Evolutionary conservation across 2,329 filamentous ascomycete genomes (phyloP), one percentile per base, ranked within the genome.

Genomic region (Exophiala oligosperma): DNA sequence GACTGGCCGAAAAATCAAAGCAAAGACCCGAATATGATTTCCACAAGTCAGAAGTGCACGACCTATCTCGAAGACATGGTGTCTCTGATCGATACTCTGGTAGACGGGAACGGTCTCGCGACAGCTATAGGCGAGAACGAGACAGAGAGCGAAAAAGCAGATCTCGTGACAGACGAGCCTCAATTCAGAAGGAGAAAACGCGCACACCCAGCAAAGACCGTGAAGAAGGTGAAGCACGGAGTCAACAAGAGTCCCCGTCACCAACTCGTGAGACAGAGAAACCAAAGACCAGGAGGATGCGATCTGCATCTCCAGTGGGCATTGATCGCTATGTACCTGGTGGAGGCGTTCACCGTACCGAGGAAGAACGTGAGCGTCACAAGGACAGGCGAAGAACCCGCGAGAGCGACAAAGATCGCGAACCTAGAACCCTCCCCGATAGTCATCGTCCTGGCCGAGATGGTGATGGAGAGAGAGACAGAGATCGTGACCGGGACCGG

Each of bases 1-100:
- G 81, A 62, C 73, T 81, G 60, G 79, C 80, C 7, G 80, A 80
- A 24, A 82, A 81, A 64, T 75, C 77, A 2, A 72, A 74, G 38
- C 74, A 77, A 59, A 76, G 79, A 56, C 78, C 78, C 4, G 80
- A 81, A 54, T 77, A 80, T 57, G 80, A 76, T 72, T 11, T 63
- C 66, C 69, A 60, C 56, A 70, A 56, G 57, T 66, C 37, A 69
- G 70, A 65, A 68, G 56, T 56, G 44, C 57, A 72, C 66, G 26
- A 70, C 66, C 63, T 66, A 64, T 59, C 60, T 46, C 63, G 64
- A n/a, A 64, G 62, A 37, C 60, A 63, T 47, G 65, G 67, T 28
- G 72, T 56, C 32, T 49, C 55, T 14, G 61, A 64, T 17, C 60
- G 64, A 12, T 66, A 70, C 23, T 49, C 59, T 28, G 62, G 65